A percentile compares a stretch with the other conserved stretches of the same genome.
Evolutionary conservation across 345 rosid genomes (phyloP).

Genomic region (Balakata baccata): DNA sequence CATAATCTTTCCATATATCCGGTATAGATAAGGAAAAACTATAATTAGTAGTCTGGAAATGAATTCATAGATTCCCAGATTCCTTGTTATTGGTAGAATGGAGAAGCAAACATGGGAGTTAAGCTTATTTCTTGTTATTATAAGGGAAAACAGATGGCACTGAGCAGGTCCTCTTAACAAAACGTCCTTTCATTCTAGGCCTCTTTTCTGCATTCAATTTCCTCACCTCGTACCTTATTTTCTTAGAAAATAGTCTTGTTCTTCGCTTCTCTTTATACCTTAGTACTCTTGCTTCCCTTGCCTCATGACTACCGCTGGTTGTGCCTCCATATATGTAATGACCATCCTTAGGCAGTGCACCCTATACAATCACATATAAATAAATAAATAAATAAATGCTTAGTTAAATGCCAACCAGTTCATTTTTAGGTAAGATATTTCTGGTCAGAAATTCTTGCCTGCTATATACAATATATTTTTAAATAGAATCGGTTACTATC

Average conservation of each 20-base stretch:
- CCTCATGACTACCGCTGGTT: constrained; percentile 30
- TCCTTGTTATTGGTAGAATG: neutral
- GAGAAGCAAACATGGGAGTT: constrained; percentile 11
- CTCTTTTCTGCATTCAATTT: constrained; percentile 67
- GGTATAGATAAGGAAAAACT: neutral
- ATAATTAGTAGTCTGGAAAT: neutral
- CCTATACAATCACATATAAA: constrained; percentile 17
- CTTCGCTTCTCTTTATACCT: constrained; percentile 63
- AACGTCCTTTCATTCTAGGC: constrained; percentile 69
- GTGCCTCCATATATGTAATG: constrained; percentile 8
- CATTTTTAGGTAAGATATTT: too few relatives aligned
- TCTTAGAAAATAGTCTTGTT: constrained; percentile 58
- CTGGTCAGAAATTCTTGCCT: too few relatives aligned
- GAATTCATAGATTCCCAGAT: neutral
- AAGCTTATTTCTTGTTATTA: neutral
- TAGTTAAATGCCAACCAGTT: neutral
- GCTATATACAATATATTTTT: too few relatives aligned
- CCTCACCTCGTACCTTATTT: constrained; percentile 71
- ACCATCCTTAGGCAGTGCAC: constrained; percentile 11
- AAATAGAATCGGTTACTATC: too few relatives aligned
- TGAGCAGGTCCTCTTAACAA: constrained; percentile 47
- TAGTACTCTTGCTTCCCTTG: constrained; percentile 53
- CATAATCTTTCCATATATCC: too few relatives aligned
- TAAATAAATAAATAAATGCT: too few relatives aligned
- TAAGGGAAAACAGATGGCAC: constrained; percentile 4